Conservation (phyloP, 495 filamentous ascomycete genomes). For the Cercophora newfieldiana region DNA sequence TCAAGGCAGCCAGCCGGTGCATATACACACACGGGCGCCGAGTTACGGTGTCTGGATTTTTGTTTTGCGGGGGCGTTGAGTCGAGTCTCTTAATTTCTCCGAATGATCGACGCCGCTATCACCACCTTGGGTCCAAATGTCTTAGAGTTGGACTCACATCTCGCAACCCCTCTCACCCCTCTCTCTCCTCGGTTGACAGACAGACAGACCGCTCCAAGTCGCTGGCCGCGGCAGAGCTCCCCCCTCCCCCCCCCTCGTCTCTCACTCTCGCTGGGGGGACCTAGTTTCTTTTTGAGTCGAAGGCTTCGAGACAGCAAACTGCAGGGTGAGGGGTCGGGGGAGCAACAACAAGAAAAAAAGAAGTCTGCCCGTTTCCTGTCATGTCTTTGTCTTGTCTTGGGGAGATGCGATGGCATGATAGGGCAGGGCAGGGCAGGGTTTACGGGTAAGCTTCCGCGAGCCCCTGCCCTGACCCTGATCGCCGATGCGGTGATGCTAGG, state of each 20-base stretch:
- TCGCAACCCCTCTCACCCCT: background rate
- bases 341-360: too few species aligned
- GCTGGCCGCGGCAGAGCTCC: too few species aligned
- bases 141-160: background rate
- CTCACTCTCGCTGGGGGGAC: too few species aligned
- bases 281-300: too few species aligned
- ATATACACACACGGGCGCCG: background rate
- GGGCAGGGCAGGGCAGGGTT: too few species aligned
- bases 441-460: too few species aligned
- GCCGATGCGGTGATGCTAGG: background rate
- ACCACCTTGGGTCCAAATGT: background rate
- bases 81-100: conserved; percentile 10
- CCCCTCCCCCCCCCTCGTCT: too few species aligned
- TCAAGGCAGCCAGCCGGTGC: background rate
- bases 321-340: background rate
- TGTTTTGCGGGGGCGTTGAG: background rate
- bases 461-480: background rate
- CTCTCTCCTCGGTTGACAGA: too few species aligned
- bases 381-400: background rate
- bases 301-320: background rate
- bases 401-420: too few species aligned
- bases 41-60: background rate
- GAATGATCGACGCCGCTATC: conserved; percentile 7
- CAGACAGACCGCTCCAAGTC: too few species aligned
- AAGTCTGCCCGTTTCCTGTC: background rate